A percentile compares a stretch with the other conserved stretches of the same genome.
These are phyloP conservation scores for Prasinococcaceae sp. DNA, from an alignment of 139 green algal genomes.

Conservation along the genomic window DNA sequence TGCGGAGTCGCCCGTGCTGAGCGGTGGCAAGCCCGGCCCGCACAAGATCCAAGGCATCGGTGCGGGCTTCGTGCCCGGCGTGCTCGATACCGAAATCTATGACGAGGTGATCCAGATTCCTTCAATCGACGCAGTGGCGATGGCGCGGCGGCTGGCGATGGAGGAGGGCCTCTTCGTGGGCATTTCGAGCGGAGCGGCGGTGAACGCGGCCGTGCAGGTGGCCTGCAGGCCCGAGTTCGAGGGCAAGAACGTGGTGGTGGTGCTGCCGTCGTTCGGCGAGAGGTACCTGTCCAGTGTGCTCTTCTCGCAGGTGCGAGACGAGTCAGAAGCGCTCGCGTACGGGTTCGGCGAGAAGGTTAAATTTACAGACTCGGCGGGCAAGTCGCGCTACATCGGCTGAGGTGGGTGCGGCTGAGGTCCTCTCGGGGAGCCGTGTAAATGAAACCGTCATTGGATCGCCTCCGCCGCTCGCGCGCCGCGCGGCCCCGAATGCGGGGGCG, in stretches of 20 bases:
- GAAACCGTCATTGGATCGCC: no score
- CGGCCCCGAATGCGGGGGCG: no score
- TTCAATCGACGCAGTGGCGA: slow-evolving; percentile 9
- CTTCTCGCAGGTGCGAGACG: slow-evolving; percentile 37
- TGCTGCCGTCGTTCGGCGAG: slow-evolving; percentile 80
- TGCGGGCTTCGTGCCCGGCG: slow-evolving; percentile 83
- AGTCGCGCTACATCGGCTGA: no score
- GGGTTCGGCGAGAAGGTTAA: no score
- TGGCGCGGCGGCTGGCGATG: slow-evolving; percentile 36
- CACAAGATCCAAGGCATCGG: slow-evolving; percentile 91
- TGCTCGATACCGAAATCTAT: slow-evolving; percentile 65
- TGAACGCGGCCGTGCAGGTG: slow-evolving; percentile 50
- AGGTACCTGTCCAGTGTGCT: slow-evolving; percentile 76
- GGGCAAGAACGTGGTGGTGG: slow-evolving; percentile 66
- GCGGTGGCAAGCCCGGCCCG: slow-evolving; percentile 62
- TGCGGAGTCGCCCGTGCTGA: slow-evolving; percentile 51
- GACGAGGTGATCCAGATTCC: slow-evolving; percentile 64
- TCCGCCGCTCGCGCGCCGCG: no score
- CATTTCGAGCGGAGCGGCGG: slow-evolving; percentile 79
- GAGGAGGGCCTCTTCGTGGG: slow-evolving; percentile 70
- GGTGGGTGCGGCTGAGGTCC: no score
- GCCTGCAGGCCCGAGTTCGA: slow-evolving; percentile 56
- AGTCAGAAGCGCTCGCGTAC: no score
- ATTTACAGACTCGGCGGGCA: no score
- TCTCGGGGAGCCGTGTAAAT: no score